Conservation (phyloP, 2,329 filamentous ascomycete species). For the Arthrobotrys conoides region DNA sequence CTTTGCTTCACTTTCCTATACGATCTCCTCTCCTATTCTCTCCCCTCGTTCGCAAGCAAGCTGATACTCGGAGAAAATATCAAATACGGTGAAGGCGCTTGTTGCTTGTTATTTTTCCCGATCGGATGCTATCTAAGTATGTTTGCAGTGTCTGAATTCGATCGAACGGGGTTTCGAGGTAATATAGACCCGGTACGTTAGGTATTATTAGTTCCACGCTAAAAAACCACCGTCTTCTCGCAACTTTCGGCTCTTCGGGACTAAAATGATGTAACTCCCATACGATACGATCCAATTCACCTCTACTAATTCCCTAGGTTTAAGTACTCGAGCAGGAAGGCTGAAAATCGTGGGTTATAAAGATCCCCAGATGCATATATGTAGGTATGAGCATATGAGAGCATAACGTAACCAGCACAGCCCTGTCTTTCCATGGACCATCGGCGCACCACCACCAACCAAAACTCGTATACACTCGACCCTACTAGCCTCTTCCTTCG, state of each 20-base stretch:
- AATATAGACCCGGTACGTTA: constrained; percentile 52
- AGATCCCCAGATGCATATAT: neutral
- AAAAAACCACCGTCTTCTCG: constrained; percentile 7
- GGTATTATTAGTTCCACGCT: constrained; percentile 13
- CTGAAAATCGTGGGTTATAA: neutral
- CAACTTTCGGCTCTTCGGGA: constrained; percentile 6
- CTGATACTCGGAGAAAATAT: neutral
- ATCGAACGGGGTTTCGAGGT: constrained; percentile 57
- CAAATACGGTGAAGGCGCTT: neutral
- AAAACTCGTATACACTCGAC: constrained; percentile 11
- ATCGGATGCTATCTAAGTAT: constrained; percentile 38
- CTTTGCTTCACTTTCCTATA: neutral
- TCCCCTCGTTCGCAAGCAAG: neutral
- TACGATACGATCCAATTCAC: neutral
- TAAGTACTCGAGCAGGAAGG: neutral
- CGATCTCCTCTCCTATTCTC: neutral
- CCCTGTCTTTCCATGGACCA: neutral
- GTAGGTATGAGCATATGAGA: neutral
- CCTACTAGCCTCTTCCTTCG: constrained; percentile 12
- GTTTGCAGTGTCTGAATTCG: constrained; percentile 9
- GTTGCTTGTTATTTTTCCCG: neutral
- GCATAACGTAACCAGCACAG: constrained; percentile 31
- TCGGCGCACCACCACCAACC: neutral
- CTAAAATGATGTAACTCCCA: constrained; percentile 4
- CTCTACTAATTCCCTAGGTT: neutral